These are phyloP conservation scores for Globisporangium megalacanthum DNA, from an alignment of 352 stramenopile species.

Conservation along the genomic window DNA sequence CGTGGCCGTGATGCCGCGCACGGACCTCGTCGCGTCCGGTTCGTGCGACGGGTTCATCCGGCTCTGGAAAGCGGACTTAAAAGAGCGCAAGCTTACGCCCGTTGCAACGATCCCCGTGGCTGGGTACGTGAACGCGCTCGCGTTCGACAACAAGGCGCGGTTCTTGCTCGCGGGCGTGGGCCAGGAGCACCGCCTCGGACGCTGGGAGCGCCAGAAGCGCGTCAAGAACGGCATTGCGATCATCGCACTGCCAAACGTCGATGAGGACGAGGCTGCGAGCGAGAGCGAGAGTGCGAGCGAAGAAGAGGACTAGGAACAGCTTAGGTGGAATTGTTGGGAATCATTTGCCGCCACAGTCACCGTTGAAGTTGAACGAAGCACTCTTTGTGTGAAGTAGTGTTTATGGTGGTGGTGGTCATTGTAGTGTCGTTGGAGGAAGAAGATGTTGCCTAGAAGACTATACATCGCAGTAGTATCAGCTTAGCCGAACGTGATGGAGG, in stretches of 20 bases:
- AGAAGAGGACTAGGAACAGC: conserved; percentile 19
- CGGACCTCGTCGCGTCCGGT: conserved; percentile 89
- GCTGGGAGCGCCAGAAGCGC: conserved; percentile 86
- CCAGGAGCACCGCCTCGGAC: conserved; percentile 90
- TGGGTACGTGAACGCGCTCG: conserved; percentile 68
- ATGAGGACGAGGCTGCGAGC: conserved; percentile 27
- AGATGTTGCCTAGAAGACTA: neutral
- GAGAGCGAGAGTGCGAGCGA: conserved; percentile 18
- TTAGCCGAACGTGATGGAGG: conserved; percentile 75
- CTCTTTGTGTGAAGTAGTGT: neutral
- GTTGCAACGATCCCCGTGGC: conserved; percentile 72
- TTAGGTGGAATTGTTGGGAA: too few relatives aligned
- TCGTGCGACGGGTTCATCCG: conserved; percentile 89
- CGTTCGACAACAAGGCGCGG: conserved; percentile 72
- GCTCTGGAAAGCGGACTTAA: conserved; percentile 87
- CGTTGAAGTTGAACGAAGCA: neutral
- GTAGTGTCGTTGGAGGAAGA: neutral
- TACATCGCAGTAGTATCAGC: neutral
- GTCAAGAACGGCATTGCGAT: conserved; percentile 90
- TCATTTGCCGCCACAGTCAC: neutral
- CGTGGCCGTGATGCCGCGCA: conserved; percentile 83
- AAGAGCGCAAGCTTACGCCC: conserved; percentile 48
- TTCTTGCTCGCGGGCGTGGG: conserved; percentile 89
- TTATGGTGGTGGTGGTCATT: neutral
- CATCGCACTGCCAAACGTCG: conserved; percentile 73